phyloP scores from a whole-genome alignment of 139 green algal species.

The Edaphochlamys debaryana region DNA sequence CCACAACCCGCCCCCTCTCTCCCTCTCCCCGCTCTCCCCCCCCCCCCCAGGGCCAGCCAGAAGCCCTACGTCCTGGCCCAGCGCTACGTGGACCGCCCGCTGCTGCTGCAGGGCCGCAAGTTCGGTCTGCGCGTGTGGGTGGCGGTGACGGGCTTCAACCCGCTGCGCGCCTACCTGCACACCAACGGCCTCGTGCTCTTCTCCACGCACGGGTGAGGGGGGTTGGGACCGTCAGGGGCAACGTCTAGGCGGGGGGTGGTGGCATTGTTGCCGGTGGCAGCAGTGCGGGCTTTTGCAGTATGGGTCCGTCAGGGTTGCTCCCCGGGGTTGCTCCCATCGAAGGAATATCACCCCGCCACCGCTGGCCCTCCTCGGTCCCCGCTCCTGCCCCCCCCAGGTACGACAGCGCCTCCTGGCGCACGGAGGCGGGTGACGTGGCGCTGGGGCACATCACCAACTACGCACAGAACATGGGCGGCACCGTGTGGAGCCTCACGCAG shows the following conservation, averaged over 20 bases:
- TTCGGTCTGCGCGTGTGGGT: conserved; percentile 68
- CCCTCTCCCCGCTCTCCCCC: too few relatives aligned
- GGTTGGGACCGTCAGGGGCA: background rate
- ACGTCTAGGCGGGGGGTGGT: too few relatives aligned
- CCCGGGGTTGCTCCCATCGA: too few relatives aligned
- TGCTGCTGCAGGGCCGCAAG: conserved; percentile 66
- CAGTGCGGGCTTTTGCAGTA: too few relatives aligned
- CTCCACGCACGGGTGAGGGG: conserved; percentile 51
- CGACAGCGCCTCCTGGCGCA: conserved; percentile 41
- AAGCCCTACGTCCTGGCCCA: conserved; percentile 65
- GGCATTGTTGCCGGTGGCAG: too few relatives aligned
- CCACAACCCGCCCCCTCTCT: too few relatives aligned
- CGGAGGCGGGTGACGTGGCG: conserved; percentile 43
- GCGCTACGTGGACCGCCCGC: conserved; percentile 60
- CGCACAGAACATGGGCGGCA: conserved; percentile 66
- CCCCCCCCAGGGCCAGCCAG: background rate
- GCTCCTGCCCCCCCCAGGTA: conserved; percentile 13
- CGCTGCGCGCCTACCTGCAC: conserved; percentile 62
- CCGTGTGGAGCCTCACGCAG: conserved; percentile 62
- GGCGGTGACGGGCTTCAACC: conserved; percentile 58
- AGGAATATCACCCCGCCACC: too few relatives aligned
- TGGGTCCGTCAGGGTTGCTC: too few relatives aligned
- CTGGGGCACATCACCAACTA: conserved; percentile 74
- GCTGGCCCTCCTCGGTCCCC: too few relatives aligned
- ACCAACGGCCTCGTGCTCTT: conserved; percentile 66